Conservation (phyloP, 164 flowering plant genomes). For the Umbilicus rupestris region DNA sequence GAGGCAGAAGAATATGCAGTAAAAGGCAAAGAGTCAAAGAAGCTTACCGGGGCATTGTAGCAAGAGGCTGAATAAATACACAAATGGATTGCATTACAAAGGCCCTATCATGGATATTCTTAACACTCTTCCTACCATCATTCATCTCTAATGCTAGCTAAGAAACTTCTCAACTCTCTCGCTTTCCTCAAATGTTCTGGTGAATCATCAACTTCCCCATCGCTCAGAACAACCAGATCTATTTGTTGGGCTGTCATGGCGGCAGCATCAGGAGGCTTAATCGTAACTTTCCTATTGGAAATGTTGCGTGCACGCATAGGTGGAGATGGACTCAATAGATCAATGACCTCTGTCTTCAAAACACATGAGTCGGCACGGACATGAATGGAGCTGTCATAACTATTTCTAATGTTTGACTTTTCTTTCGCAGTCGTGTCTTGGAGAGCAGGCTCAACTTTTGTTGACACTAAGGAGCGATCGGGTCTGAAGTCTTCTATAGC, state of each 20-base stretch:
- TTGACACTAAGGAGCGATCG: not conserved
- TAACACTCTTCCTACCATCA: not conserved
- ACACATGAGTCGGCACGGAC: not conserved
- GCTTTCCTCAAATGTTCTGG: constrained; percentile 54
- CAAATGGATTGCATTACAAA: not conserved
- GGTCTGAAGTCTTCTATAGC: not conserved
- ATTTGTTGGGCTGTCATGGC: constrained; percentile 24
- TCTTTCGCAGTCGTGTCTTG: not conserved
- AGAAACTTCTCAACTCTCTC: constrained; percentile 52
- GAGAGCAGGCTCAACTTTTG: not conserved
- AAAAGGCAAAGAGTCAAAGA: too few species aligned
- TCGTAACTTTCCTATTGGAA: constrained; percentile 20
- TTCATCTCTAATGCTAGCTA: constrained; percentile 25
- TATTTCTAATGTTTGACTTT: not conserved
- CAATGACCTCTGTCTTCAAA: constrained; percentile 34
- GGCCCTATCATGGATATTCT: not conserved
- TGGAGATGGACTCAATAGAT: constrained; percentile 71
- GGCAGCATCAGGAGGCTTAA: constrained; percentile 27
- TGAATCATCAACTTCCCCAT: constrained; percentile 55
- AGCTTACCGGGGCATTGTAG: too few species aligned
- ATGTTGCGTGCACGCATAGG: constrained; percentile 13
- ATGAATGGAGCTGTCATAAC: not conserved
- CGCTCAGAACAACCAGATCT: constrained; percentile 53
- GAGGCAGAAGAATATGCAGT: too few species aligned
- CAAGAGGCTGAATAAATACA: not conserved